Evolutionary conservation across 2,329 filamentous ascomycete genomes (phyloP).

Genomic region (Cadophora luteo-olivacea): DNA sequence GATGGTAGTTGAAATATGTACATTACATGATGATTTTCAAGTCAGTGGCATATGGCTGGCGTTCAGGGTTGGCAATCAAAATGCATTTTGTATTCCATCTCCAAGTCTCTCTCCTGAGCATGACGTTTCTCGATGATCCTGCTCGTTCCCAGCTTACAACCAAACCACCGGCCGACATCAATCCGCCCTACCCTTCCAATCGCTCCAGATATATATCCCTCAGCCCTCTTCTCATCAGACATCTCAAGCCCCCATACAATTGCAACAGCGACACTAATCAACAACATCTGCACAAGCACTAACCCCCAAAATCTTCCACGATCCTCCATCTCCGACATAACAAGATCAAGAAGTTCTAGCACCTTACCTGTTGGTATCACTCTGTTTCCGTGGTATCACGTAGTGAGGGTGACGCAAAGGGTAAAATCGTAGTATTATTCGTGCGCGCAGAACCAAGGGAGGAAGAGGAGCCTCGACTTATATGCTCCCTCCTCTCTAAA

Average conservation of each 20-base stretch:
- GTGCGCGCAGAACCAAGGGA: no score
- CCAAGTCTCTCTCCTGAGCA: no score
- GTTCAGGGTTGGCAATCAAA: not conserved
- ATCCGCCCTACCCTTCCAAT: not conserved
- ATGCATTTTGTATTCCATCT: not conserved
- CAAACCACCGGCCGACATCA: not conserved
- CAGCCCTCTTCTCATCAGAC: not conserved
- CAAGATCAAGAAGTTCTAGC: no score
- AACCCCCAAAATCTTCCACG: not conserved
- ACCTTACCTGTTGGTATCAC: no score
- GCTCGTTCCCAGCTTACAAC: no score
- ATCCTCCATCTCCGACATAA: no score
- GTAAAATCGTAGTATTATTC: no score
- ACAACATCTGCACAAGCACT: not conserved
- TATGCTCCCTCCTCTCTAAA: no score
- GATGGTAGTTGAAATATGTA: slow-evolving; percentile 30
- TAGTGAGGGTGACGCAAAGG: no score
- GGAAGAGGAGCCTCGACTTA: no score
- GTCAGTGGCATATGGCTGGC: slow-evolving; percentile 3
- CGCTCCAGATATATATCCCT: not conserved
- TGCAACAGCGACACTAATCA: not conserved
- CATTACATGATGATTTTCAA: not conserved
- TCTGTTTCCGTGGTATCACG: no score
- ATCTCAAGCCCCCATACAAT: not conserved
- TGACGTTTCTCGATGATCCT: no score